Evolutionary conservation across 805 yeast genomes (phyloP).

Genomic region (Saturnispora galanensis): DNA sequence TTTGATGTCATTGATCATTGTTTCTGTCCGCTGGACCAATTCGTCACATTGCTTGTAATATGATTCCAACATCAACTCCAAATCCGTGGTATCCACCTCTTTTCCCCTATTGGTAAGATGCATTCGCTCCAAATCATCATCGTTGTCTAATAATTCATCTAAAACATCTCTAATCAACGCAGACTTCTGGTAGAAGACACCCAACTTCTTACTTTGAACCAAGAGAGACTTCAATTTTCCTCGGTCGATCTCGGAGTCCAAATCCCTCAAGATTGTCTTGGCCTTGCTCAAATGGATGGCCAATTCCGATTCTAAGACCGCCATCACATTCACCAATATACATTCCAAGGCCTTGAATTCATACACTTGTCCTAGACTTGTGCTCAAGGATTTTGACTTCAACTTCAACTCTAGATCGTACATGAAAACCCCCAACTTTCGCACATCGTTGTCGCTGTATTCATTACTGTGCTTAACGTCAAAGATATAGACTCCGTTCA

Average conservation of each 20-base stretch:
- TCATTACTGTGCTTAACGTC: slow-evolving; percentile 37
- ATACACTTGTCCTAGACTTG: slow-evolving; percentile 39
- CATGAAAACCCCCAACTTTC: slow-evolving; percentile 64
- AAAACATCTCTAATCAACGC: slow-evolving; percentile 67
- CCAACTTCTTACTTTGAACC: slow-evolving; percentile 59
- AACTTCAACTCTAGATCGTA: slow-evolving; percentile 76
- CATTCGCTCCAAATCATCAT: slow-evolving; percentile 76
- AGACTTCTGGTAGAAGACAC: slow-evolving; percentile 67
- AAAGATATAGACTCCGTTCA: slow-evolving; percentile 71
- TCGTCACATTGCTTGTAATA: slow-evolving; percentile 90
- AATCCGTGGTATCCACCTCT: slow-evolving; percentile 41
- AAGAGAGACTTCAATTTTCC: slow-evolving; percentile 63
- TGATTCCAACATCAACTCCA: slow-evolving; percentile 80
- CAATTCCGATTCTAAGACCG: slow-evolving; percentile 67
- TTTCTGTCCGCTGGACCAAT: slow-evolving; percentile 82
- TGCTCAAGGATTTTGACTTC: slow-evolving; percentile 22
- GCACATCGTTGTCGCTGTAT: slow-evolving; percentile 34
- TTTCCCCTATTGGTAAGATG: slow-evolving; percentile 43
- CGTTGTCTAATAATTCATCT: slow-evolving; percentile 77
- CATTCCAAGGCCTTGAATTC: slow-evolving; percentile 81
- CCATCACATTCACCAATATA: slow-evolving; percentile 71
- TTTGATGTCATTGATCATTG: slow-evolving; percentile 70
- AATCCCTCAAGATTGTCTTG: slow-evolving; percentile 52
- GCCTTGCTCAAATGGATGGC: slow-evolving; percentile 47
- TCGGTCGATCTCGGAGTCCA: slow-evolving; percentile 75